Evolutionary conservation across 179 eudicot species (phyloP).

Genomic region (Beta macrorhiza): DNA sequence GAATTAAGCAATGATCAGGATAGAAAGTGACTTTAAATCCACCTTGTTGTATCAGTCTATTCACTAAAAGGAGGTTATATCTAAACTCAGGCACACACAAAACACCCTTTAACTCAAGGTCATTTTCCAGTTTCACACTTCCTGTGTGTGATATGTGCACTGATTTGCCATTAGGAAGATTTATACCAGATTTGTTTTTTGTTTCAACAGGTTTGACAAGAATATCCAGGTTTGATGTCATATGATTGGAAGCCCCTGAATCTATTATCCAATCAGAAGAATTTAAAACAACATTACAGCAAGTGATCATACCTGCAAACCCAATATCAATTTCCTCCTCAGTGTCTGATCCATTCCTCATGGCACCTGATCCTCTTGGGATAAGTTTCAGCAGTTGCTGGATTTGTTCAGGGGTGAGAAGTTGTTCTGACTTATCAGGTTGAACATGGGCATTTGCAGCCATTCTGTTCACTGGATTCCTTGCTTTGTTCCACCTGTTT

Average conservation of each 20-base stretch:
- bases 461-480: too few species aligned
- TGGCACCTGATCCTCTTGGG: background rate
- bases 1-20: background rate
- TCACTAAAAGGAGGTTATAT: background rate
- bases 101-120: background rate
- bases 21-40: background rate
- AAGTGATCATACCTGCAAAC: background rate
- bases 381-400: background rate
- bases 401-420: background rate
- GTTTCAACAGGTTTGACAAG: too few species aligned
- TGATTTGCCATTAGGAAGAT: background rate
- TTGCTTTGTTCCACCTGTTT: too few species aligned
- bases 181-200: too few species aligned
- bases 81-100: background rate
- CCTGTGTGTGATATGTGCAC: background rate
- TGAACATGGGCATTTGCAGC: too few species aligned
- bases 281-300: background rate
- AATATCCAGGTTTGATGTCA: background rate
- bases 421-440: too few species aligned
- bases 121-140: background rate
- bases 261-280: background rate
- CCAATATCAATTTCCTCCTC: background rate
- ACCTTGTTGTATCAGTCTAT: background rate
- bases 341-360: background rate
- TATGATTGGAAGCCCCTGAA: background rate